phyloP scores from a whole-genome alignment of 345 rosid genomes.

The Euphorbia pulcherrima region DNA sequence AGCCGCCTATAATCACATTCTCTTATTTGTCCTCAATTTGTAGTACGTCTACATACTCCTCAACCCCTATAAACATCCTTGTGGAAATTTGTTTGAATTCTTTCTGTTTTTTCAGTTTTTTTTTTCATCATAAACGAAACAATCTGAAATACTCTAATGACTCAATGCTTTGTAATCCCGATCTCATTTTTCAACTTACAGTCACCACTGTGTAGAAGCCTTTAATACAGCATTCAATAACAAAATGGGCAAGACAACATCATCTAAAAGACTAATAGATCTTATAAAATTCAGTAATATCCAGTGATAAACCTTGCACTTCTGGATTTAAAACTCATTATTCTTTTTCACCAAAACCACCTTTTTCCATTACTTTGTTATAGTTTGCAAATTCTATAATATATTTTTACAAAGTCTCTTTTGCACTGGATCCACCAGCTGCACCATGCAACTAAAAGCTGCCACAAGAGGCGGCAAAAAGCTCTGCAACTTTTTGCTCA shows the following conservation, averaged over 20 bases:
- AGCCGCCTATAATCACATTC: neutral
- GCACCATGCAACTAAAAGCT: neutral
- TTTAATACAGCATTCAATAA: neutral
- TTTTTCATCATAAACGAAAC: neutral
- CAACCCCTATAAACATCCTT: neutral
- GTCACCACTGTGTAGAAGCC: neutral
- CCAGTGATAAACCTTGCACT: neutral
- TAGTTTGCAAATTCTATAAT: neutral
- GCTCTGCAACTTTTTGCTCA: neutral
- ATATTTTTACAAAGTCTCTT: neutral
- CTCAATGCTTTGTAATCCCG: neutral
- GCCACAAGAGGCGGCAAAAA: neutral
- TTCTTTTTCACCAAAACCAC: neutral
- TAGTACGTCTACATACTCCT: neutral
- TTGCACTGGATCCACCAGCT: neutral
- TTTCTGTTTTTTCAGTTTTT: slow-evolving; percentile 2
- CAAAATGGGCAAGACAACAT: neutral
- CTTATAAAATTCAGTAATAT: neutral
- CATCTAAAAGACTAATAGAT: neutral
- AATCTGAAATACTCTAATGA: neutral
- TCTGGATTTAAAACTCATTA: neutral
- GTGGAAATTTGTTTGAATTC: neutral
- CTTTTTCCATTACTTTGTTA: slow-evolving; percentile 2
- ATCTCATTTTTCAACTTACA: neutral
- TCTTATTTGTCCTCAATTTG: neutral